Conservation (phyloP, 108 stramenopile genomes). For the Cylindrotheca fusiformis region DNA sequence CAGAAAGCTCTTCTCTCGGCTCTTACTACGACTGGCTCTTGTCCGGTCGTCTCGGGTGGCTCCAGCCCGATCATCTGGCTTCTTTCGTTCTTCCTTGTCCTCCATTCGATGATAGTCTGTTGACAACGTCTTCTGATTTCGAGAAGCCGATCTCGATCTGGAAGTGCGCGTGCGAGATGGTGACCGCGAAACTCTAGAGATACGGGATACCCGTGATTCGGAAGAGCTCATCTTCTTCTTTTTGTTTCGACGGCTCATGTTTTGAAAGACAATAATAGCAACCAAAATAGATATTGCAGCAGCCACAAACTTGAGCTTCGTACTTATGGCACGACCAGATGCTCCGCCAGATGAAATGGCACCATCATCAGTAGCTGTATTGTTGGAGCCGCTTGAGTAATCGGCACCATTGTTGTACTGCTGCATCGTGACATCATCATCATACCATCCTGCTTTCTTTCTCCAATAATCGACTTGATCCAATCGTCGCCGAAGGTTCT, state of each 20-base stretch:
- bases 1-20: no score
- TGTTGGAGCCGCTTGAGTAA: slow-evolving; percentile 46
- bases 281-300: slow-evolving; percentile 44
- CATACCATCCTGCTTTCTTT: slow-evolving; percentile 77
- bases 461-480: slow-evolving; percentile 89
- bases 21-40: no score
- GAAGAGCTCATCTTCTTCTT: slow-evolving; percentile 45
- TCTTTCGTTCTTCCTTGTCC: no score
- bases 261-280: slow-evolving; percentile 47
- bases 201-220: slow-evolving; percentile 29
- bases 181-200: slow-evolving; percentile 11
- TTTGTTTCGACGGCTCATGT: slow-evolving; percentile 40
- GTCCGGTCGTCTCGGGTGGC: no score
- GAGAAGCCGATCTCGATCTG: slow-evolving; percentile 26
- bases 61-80: no score
- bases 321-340: not conserved
- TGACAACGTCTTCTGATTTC: no score
- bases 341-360: no score
- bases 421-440: slow-evolving; percentile 78
- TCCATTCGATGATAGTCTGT: no score
- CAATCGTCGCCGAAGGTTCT: slow-evolving; percentile 26
- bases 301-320: slow-evolving; percentile 40
- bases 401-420: slow-evolving; percentile 71
- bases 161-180: slow-evolving; percentile 33
- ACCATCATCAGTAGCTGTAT: slow-evolving; percentile 18